Evolutionary conservation across 2,329 filamentous ascomycete species (phyloP).

Genomic region (Fusarium brachygibbosum): DNA sequence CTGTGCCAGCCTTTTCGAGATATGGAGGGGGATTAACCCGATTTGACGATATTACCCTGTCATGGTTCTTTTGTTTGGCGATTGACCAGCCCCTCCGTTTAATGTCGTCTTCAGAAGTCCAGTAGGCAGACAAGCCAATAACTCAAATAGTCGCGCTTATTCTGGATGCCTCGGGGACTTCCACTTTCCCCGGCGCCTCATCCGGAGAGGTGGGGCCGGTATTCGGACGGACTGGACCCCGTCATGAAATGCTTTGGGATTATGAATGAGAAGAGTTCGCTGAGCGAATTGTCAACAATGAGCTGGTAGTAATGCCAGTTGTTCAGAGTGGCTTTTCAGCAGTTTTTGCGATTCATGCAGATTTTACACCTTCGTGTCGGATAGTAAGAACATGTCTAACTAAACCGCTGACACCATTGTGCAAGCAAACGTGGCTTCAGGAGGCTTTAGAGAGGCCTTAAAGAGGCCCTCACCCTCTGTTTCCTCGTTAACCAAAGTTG

Average conservation of each 20-base stretch:
- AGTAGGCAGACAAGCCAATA: not conserved
- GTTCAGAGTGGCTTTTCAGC: not conserved
- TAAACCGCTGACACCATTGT: not conserved
- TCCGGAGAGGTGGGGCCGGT: not conserved
- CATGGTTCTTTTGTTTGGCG: not conserved
- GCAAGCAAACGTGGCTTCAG: not conserved
- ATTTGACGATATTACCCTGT: not conserved
- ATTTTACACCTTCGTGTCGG: slow-evolving; percentile 1
- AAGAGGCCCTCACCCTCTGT: not conserved
- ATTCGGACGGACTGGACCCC: not conserved
- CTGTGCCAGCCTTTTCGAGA: not conserved
- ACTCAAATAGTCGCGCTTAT: not conserved
- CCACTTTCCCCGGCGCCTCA: not conserved
- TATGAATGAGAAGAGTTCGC: not conserved
- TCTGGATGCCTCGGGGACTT: not conserved
- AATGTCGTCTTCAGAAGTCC: not conserved
- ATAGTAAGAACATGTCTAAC: not conserved
- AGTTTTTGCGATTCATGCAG: not conserved
- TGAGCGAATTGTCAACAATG: not conserved
- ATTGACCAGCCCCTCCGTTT: not conserved
- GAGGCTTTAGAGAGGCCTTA: slow-evolving; percentile 3
- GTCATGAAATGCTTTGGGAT: not conserved
- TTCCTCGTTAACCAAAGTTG: not conserved
- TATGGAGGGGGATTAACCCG: not conserved
- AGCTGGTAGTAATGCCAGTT: not conserved